Conservation (phyloP, 83 land plant genomes). For the Larix sibirica region DNA sequence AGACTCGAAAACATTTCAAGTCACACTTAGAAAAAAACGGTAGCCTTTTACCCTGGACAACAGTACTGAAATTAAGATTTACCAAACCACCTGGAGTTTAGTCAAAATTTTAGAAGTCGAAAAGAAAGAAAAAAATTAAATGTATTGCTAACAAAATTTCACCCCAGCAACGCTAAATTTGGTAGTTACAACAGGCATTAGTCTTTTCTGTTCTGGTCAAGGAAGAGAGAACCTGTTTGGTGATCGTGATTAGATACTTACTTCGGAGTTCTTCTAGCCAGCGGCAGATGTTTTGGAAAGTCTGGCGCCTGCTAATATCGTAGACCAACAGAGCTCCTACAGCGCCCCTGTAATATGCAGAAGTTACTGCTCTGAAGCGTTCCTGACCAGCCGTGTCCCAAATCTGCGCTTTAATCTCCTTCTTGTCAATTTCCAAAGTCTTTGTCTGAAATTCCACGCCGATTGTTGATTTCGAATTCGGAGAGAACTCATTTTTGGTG, state of each 20-base stretch:
- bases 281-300: constrained; percentile 67
- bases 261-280: constrained; percentile 79
- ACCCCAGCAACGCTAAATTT: no score
- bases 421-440: constrained; percentile 58
- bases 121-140: not conserved
- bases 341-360: constrained; percentile 70
- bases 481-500: constrained; percentile 65
- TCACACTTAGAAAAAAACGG: not conserved
- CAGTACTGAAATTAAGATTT: not conserved
- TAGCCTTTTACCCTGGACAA: not conserved
- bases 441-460: constrained; percentile 78
- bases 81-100: no score
- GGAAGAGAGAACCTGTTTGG: no score
- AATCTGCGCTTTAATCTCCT: constrained; percentile 74
- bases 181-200: no score
- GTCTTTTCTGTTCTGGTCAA: no score
- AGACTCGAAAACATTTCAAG: no score
- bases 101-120: not conserved
- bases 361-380: constrained; percentile 68
- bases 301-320: constrained; percentile 66
- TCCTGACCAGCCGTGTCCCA: constrained; percentile 81
- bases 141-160: not conserved
- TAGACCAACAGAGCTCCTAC: constrained; percentile 71
- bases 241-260: constrained; percentile 23
- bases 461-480: constrained; percentile 66